Conservation (phyloP, 2,329 filamentous ascomycete species). For the Gliomastix tumulicola region DNA sequence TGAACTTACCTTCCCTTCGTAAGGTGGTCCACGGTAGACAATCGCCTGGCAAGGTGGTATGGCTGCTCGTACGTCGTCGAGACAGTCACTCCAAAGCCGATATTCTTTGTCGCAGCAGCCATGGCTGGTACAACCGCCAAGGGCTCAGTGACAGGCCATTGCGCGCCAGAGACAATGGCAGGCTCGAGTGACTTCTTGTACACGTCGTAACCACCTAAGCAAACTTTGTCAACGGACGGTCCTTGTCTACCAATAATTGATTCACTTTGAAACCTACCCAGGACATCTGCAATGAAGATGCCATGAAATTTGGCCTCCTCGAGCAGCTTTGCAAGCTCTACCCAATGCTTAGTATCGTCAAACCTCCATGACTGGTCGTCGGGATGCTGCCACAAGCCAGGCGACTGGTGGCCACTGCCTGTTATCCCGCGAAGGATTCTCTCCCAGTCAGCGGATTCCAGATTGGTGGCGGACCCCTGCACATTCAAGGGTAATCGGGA, state of each 20-base stretch:
- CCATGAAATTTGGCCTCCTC: conserved; percentile 58
- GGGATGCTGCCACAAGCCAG: conserved; percentile 51
- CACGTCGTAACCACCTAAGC: conserved; percentile 61
- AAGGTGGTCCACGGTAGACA: conserved; percentile 63
- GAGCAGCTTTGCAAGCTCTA: conserved; percentile 49
- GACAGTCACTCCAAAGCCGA: conserved; percentile 64
- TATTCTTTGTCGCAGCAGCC: conserved; percentile 60
- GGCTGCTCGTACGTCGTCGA: conserved; percentile 67
- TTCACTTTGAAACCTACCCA: conserved; percentile 30
- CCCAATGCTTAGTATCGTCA: conserved; percentile 54
- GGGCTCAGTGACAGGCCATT: conserved; percentile 68
- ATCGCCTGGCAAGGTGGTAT: conserved; percentile 57
- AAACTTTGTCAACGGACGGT: background rate
- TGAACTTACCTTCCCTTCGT: conserved; percentile 57
- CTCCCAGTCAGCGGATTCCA: too few relatives aligned
- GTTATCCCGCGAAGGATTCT: background rate
- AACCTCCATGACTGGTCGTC: conserved; percentile 56
- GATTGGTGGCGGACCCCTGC: too few relatives aligned
- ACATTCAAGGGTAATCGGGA: too few relatives aligned
- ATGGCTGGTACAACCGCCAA: conserved; percentile 59
- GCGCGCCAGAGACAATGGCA: conserved; percentile 54
- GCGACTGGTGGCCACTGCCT: conserved; percentile 38
- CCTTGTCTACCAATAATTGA: background rate
- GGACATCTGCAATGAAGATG: conserved; percentile 61
- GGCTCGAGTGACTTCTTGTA: conserved; percentile 56